Evolutionary conservation across 768 basidiomycete genomes (phyloP).

Genomic region (Pleurotus platypus): DNA sequence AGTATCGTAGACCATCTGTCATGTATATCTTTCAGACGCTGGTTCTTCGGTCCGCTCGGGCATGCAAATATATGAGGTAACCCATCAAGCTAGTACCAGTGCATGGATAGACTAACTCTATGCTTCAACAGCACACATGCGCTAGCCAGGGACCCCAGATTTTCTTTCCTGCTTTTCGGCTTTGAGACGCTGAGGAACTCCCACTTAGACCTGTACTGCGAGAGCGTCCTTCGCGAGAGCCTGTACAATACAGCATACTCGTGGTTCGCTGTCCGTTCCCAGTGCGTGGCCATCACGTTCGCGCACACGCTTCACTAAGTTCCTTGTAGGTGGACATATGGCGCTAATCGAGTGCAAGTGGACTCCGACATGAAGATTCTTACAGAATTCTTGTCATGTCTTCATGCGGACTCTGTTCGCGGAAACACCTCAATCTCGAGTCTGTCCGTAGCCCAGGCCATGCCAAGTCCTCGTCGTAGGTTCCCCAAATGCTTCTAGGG

Average conservation of each 20-base stretch:
- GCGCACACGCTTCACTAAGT: not conserved
- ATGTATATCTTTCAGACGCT: conserved; percentile 84
- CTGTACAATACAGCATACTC: conserved; percentile 80
- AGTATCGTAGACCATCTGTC: conserved; percentile 80
- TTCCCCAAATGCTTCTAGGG: not conserved
- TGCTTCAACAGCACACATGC: conserved; percentile 72
- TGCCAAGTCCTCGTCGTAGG: conserved; percentile 40
- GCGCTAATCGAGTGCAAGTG: conserved; percentile 89
- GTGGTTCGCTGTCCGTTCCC: conserved; percentile 93
- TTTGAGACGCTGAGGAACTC: conserved; percentile 91
- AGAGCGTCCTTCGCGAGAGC: conserved; percentile 67
- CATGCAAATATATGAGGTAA: conserved; percentile 73
- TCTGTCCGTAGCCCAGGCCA: conserved; percentile 47
- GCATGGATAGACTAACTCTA: not conserved
- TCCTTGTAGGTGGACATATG: conserved; percentile 83
- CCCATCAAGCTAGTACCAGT: not conserved
- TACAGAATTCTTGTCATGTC: conserved; percentile 74
- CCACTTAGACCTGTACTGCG: conserved; percentile 77
- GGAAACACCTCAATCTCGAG: conserved; percentile 59
- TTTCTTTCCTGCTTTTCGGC: conserved; percentile 88
- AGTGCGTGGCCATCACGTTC: conserved; percentile 48
- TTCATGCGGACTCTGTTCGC: conserved; percentile 71
- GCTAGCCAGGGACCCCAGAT: conserved; percentile 84
- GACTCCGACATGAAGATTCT: conserved; percentile 86
- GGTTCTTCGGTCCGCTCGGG: conserved; percentile 76